Evolutionary conservation across 2,329 filamentous ascomycete genomes (phyloP).

Genomic region (Fusarium lyarnte): DNA sequence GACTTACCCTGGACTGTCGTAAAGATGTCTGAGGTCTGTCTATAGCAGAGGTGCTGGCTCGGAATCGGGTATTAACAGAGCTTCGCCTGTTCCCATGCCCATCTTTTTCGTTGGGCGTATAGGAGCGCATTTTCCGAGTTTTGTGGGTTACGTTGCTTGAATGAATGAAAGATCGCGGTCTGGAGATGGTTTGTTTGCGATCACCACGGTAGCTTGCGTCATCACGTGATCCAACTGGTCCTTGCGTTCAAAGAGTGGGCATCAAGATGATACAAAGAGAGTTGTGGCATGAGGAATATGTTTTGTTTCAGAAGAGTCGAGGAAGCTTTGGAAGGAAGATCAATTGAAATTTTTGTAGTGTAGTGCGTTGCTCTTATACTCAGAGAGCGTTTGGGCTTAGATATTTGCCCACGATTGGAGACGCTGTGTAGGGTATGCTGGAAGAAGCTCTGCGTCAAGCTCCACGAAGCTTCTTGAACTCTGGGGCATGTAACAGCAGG

Average conservation of each 20-base stretch:
- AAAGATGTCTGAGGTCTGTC: conserved; percentile 50
- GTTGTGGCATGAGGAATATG: neutral
- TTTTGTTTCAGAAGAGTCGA: neutral
- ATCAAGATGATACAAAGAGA: neutral
- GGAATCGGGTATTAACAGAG: conserved; percentile 47
- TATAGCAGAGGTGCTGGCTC: conserved; percentile 50
- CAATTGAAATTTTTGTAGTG: fast-evolving
- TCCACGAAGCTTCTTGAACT: neutral
- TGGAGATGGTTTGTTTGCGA: conserved; percentile 14
- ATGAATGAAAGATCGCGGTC: conserved; percentile 13
- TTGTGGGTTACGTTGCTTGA: neutral
- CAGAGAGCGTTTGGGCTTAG: fast-evolving
- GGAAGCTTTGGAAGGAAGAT: fast-evolving
- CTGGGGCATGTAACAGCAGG: neutral
- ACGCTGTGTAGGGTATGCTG: neutral
- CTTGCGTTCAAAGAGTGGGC: neutral
- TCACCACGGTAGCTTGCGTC: conserved; percentile 36
- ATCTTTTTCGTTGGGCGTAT: conserved; percentile 47
- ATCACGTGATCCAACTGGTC: conserved; percentile 31
- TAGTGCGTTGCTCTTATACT: fast-evolving
- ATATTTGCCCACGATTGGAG: neutral
- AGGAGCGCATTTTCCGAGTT: conserved; percentile 47
- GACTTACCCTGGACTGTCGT: conserved; percentile 53
- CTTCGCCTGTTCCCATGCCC: conserved; percentile 43
- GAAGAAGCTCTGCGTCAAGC: neutral